A percentile compares a stretch with the other conserved stretches of the same genome.
These are phyloP conservation scores for Botrytis aclada DNA, from an alignment of 2,329 filamentous ascomycete genomes.

Conservation along the genomic window DNA sequence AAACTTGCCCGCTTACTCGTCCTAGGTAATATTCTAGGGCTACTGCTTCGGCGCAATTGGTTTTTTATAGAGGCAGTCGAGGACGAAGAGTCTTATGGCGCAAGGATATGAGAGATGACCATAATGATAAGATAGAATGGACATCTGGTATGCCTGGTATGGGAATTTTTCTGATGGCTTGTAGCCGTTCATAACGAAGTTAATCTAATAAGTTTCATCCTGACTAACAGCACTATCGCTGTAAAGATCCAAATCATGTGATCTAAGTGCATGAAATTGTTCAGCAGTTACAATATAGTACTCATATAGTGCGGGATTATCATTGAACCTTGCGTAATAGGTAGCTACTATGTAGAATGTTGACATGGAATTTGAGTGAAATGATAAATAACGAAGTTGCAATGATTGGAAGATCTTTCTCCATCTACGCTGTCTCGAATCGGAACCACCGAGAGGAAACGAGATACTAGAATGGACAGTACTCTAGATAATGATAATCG, in stretches of 20 bases:
- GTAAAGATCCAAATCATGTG: background rate
- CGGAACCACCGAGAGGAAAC: background rate
- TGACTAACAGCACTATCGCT: background rate
- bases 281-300: background rate
- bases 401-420: background rate
- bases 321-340: background rate
- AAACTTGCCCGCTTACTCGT: background rate
- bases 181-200: background rate
- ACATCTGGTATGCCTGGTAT: background rate
- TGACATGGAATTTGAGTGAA: background rate
- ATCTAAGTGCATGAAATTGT: background rate
- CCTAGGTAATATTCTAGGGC: background rate
- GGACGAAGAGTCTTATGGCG: background rate
- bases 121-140: background rate
- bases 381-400: background rate
- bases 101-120: background rate
- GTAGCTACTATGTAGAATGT: background rate
- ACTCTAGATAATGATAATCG: background rate
- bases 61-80: background rate
- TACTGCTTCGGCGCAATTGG: background rate
- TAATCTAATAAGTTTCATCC: background rate
- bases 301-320: background rate
- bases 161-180: background rate
- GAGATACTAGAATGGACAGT: background rate
- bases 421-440: background rate